Evolutionary conservation across 108 stramenopile genomes (phyloP), one percentile per base, ranked within the genome.

Genomic region (Discostella stelligeroides): DNA sequence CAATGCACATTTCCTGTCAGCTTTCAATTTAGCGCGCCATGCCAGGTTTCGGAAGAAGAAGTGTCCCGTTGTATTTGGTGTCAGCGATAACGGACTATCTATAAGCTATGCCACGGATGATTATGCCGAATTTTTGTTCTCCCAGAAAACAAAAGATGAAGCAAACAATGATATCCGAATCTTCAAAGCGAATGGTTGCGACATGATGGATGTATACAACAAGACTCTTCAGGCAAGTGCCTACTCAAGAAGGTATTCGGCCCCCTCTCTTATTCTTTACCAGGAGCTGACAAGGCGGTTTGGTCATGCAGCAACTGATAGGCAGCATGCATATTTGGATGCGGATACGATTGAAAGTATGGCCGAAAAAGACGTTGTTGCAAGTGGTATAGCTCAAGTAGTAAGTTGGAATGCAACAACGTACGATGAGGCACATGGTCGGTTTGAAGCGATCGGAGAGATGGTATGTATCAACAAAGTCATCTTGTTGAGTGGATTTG

Each of bases 271-370:
- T 6, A 24, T 95, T 9, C 40, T 90, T 5, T 86, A 89, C 61
- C 58, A 82, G 42, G 81, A 82, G 23, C 40, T 92, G 0, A 69
- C 81, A 10, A 82, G 95, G 7, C 80, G 95, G 27, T 92, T 95
- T 80, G 95, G 95, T 21, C 95, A 95, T 72, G 95, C 95, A 0
- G 90, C 95, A 2, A 92, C 92, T 4, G 91, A 95, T 72, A 79
- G 92, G 12, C 95, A 95, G 40, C 49, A 54, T 63, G 88, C 88
- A 3, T 95, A 95, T 71, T 73, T 92, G 20, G 64, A 76, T 34
- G 57, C 72, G 11, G 38, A 56, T 14, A 56, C 79, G 23, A 81
- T 89, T 53, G 61, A 63, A 25, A 61, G 58, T 37, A 80, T 83
- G 74, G 71, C 66, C 4, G 81, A 83, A 25, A 76, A 59, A 13